Conservation (phyloP, 352 stramenopile genomes). For the Phytophthora multivora region DNA sequence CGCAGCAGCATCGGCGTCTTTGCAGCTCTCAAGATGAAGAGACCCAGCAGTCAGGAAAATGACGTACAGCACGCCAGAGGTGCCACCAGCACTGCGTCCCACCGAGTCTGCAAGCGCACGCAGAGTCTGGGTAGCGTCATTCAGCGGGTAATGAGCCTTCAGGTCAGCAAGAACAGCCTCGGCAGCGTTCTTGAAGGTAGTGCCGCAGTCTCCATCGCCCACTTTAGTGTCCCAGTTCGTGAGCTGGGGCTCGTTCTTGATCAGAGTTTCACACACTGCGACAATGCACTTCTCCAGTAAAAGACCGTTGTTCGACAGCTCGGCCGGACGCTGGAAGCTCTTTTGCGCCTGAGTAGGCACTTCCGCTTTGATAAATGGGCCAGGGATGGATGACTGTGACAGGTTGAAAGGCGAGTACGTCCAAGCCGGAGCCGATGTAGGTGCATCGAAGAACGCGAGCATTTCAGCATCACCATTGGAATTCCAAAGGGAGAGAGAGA, state of each 20-base stretch:
- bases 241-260: conserved; percentile 89
- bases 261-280: conserved; percentile 76
- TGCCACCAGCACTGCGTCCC: conserved; percentile 90
- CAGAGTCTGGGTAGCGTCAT: conserved; percentile 60
- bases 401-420: conserved; percentile 59
- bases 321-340: conserved; percentile 42
- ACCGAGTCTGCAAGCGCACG: conserved; percentile 69
- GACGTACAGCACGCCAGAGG: conserved; percentile 93
- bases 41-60: conserved; percentile 90
- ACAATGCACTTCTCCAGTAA: conserved; percentile 67
- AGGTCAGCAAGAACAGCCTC: conserved; percentile 81
- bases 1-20: conserved; percentile 33
- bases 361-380: conserved; percentile 40
- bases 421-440: conserved; percentile 68
- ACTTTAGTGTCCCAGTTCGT: conserved; percentile 96
- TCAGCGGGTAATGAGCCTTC: conserved; percentile 59
- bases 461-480: conserved; percentile 64
- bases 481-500: conserved; percentile 91
- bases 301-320: conserved; percentile 44
- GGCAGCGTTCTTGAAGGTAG: conserved; percentile 94
- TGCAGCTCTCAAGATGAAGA: conserved; percentile 52
- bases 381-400: conserved; percentile 34
- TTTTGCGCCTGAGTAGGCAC: conserved; percentile 29
- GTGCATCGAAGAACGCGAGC: conserved; percentile 61
- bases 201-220: conserved; percentile 97